Evolutionary conservation across 768 basidiomycete species (phyloP).

Genomic region (Galerina marginata): DNA sequence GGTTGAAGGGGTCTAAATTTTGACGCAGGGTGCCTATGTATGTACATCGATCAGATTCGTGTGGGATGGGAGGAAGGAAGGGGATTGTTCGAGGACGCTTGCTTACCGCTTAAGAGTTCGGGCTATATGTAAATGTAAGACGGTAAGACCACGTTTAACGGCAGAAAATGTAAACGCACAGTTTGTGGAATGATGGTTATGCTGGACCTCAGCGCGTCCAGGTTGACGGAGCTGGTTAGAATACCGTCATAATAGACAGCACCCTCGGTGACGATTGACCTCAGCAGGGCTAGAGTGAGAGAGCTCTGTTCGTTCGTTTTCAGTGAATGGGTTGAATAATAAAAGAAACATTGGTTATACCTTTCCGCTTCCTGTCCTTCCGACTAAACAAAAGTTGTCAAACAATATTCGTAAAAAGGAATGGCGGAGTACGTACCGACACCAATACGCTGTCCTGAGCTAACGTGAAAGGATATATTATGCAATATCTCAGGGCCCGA

Average conservation of each 20-base stretch:
- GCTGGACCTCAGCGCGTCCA: conserved; percentile 59
- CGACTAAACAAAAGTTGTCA: conserved; percentile 33
- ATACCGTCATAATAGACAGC: conserved; percentile 61
- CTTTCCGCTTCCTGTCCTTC: conserved; percentile 54
- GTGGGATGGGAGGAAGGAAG: not conserved
- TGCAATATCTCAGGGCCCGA: conserved; percentile 59
- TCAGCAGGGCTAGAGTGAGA: conserved; percentile 46
- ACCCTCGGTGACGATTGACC: conserved; percentile 59
- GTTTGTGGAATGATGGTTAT: conserved; percentile 67
- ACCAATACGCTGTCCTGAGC: conserved; percentile 63
- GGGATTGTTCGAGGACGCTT: not conserved
- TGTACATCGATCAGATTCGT: not conserved
- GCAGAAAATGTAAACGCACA: conserved; percentile 27
- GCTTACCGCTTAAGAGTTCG: conserved; percentile 21
- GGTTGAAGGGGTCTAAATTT: conserved; percentile 68
- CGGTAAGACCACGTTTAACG: not conserved
- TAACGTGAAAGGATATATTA: conserved; percentile 55
- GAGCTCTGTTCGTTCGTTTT: conserved; percentile 46
- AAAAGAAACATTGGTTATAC: conserved; percentile 21
- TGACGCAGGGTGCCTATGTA: conserved; percentile 56
- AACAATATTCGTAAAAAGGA: not conserved
- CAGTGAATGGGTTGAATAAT: not conserved
- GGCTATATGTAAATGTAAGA: conserved; percentile 7
- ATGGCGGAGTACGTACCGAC: conserved; percentile 26
- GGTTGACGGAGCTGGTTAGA: conserved; percentile 52